A percentile compares a stretch with the other conserved stretches of the same genome.
phyloP scores from a whole-genome alignment of 768 basidiomycete genomes.

The Amanita molliuscula region DNA sequence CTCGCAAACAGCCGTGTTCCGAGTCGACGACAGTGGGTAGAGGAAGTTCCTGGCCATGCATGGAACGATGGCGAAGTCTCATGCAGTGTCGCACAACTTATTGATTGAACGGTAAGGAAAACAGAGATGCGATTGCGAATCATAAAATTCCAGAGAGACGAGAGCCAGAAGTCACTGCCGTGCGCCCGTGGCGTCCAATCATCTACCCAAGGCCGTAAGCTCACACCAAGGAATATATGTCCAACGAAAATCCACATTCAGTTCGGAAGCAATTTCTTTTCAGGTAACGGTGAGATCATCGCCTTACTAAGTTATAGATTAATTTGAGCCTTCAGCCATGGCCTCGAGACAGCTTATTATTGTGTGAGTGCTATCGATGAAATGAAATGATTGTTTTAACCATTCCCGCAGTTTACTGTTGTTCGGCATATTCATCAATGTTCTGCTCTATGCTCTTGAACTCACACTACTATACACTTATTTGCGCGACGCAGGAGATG shows the following conservation, averaged over 20 bases:
- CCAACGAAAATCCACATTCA: background rate
- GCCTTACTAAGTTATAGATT: background rate
- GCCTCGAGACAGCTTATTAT: background rate
- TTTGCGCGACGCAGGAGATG: background rate
- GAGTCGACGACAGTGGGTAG: too few species aligned
- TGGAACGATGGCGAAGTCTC: too few species aligned
- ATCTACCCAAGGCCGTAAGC: background rate
- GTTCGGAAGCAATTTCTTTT: background rate
- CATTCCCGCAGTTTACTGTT: background rate
- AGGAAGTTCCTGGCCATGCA: too few species aligned
- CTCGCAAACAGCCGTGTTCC: too few species aligned
- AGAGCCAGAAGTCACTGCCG: background rate
- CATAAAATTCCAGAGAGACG: background rate
- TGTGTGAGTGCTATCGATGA: background rate
- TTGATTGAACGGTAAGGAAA: background rate
- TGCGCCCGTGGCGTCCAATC: too few species aligned
- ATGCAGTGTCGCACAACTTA: too few species aligned
- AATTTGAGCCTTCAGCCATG: background rate
- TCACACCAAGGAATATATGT: background rate
- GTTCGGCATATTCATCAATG: background rate
- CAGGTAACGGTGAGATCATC: background rate
- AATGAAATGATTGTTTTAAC: background rate
- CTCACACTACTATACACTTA: background rate
- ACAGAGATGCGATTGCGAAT: too few species aligned
- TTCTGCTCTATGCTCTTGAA: slow-evolving; percentile 1